Percentiles rank a stretch among this genome's conserved stretches.
phyloP scores from a whole-genome alignment of 768 basidiomycete genomes.

The Psilocybe cyanescens region DNA sequence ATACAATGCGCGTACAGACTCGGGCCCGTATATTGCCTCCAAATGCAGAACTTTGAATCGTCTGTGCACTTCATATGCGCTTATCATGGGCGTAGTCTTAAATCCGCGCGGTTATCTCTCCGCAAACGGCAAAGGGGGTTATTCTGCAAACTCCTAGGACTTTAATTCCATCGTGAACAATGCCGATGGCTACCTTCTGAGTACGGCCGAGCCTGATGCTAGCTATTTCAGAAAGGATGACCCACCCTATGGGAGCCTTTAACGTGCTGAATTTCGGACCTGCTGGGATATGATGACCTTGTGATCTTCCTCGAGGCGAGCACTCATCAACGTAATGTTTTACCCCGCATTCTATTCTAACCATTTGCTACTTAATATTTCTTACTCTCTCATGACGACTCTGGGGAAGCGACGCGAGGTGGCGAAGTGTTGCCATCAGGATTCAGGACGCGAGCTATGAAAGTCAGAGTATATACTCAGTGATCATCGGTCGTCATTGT shows the following conservation, averaged over 20 bases:
- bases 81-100: background rate
- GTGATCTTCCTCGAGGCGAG: background rate
- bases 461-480: background rate
- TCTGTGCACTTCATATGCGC: background rate
- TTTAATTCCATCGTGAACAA: background rate
- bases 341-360: slow-evolving; percentile 13
- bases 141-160: slow-evolving; percentile 1
- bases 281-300: background rate
- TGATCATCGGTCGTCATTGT: background rate
- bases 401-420: background rate
- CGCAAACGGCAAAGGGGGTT: background rate
- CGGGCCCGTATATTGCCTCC: background rate
- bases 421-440: background rate
- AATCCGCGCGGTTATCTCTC: background rate
- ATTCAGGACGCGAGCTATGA: background rate
- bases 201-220: background rate
- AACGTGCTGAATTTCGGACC: background rate
- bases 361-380: background rate
- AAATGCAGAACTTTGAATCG: background rate
- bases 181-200: background rate
- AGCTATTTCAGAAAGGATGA: background rate
- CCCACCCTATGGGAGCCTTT: background rate
- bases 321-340: background rate
- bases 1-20: background rate
- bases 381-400: background rate